Percentiles rank a stretch among this genome's conserved stretches.
phyloP scores from a whole-genome alignment of 495 filamentous ascomycete species.

The Glutinoglossum americanum region DNA sequence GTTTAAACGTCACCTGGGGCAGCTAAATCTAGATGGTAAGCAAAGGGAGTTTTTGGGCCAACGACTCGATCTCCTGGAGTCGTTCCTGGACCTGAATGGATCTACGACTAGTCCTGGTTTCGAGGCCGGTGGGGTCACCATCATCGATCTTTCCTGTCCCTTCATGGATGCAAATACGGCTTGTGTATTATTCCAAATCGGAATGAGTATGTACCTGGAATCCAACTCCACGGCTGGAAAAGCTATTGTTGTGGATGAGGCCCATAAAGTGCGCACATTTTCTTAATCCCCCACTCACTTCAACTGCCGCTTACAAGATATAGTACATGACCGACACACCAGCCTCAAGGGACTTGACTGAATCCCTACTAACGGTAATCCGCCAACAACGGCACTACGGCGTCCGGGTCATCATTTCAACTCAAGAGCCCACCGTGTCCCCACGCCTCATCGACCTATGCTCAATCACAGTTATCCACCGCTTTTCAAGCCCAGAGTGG shows the following conservation, averaged over 20 bases:
- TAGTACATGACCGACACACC: constrained; percentile 2
- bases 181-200: constrained; percentile 2
- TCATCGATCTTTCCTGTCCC: constrained; percentile 2
- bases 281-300: too few relatives aligned
- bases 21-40: neutral
- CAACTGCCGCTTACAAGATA: too few relatives aligned
- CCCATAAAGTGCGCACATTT: too few relatives aligned
- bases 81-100: constrained; percentile 6
- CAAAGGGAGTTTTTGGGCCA: constrained; percentile 9
- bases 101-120: neutral
- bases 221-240: constrained; percentile 5
- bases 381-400: constrained; percentile 50
- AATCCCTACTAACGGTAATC: constrained; percentile 18
- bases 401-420: constrained; percentile 45
- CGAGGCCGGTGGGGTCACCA: neutral
- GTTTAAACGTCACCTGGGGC: constrained; percentile 6
- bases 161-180: constrained; percentile 1
- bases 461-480: constrained; percentile 52
- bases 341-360: neutral
- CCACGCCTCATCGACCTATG: constrained; percentile 45
- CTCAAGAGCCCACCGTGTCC: constrained; percentile 61
- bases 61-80: constrained; percentile 11
- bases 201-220: neutral
- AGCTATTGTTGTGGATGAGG: constrained; percentile 13
- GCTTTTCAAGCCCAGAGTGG: constrained; percentile 55